A percentile compares a stretch with the other conserved stretches of the same genome.
Conservation (phyloP, 192 early-diverging fungal genomes). For the Backusella liffmaniae region DNA sequence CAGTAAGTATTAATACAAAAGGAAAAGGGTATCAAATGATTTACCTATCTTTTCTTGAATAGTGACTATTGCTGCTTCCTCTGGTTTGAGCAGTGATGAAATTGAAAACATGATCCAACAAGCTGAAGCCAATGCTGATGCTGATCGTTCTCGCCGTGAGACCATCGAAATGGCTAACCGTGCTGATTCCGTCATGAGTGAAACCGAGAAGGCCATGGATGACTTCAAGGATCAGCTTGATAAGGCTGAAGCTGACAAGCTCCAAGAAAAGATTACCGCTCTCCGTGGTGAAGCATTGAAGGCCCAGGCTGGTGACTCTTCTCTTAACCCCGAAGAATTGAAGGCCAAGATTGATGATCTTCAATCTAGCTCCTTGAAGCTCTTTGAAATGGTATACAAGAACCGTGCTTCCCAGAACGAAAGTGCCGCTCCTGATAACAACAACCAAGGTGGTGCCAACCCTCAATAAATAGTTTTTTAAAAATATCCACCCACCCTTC, state of each 20-base stretch:
- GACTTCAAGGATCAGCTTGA: conserved; percentile 98
- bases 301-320: conserved; percentile 63
- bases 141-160: conserved; percentile 90
- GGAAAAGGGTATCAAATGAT: not conserved
- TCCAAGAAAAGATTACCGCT: conserved; percentile 78
- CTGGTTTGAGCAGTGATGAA: conserved; percentile 86
- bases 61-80: conserved; percentile 89
- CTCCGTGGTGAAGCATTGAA: conserved; percentile 77
- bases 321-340: conserved; percentile 81
- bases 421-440: not conserved
- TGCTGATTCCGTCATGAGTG: conserved; percentile 87
- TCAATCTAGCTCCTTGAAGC: conserved; percentile 89
- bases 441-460: not conserved
- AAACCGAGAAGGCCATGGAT: conserved; percentile 93
- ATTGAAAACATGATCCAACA: conserved; percentile 93
- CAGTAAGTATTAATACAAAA: conserved; percentile 29
- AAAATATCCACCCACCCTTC: not conserved
- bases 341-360: conserved; percentile 83
- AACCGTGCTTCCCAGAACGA: conserved; percentile 39
- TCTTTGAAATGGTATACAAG: conserved; percentile 99
- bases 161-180: conserved; percentile 89
- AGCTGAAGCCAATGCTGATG: conserved; percentile 88
- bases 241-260: conserved; percentile 83
- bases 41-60: not conserved
- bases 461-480: conserved; percentile 11